Conservation (phyloP, 2,329 filamentous ascomycete species). For the Claviceps sp. region DNA sequence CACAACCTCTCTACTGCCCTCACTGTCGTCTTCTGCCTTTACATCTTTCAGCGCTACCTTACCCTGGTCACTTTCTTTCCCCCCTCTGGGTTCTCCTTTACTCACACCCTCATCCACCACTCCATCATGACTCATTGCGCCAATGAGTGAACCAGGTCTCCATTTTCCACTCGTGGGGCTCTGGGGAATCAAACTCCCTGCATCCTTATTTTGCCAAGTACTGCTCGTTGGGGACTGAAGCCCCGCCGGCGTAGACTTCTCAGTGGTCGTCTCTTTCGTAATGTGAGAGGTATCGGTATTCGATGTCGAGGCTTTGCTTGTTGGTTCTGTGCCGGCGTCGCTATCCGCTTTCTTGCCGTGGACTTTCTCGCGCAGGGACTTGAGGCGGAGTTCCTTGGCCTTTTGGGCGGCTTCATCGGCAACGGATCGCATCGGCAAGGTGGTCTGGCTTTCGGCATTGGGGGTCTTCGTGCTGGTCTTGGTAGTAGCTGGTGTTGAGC, state of each 20-base stretch:
- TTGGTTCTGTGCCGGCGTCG: slow-evolving; percentile 3
- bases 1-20: slow-evolving; percentile 9
- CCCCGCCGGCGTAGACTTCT: slow-evolving; percentile 11
- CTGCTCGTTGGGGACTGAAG: slow-evolving; percentile 13
- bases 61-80: slow-evolving; percentile 27
- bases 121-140: slow-evolving; percentile 16
- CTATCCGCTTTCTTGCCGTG: slow-evolving; percentile 29
- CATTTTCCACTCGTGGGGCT: slow-evolving; percentile 8
- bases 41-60: slow-evolving; percentile 17
- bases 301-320: neutral
- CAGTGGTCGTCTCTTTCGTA: slow-evolving; percentile 6
- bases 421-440: slow-evolving; percentile 36
- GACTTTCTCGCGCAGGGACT: slow-evolving; percentile 40
- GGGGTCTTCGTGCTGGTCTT: slow-evolving; percentile 16
- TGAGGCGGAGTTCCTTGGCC: slow-evolving; percentile 45
- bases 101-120: slow-evolving; percentile 17
- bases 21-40: slow-evolving; percentile 12
- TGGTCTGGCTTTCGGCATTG: slow-evolving; percentile 6
- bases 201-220: slow-evolving; percentile 4
- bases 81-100: slow-evolving; percentile 17
- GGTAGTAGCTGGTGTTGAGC: slow-evolving; percentile 9
- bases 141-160: slow-evolving; percentile 1
- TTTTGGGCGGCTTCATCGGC: slow-evolving; percentile 53
- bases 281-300: neutral
- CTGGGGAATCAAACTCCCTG: slow-evolving; percentile 6